Conservation (phyloP, 78 protist species). For the Dictyostelium firmibasis region DNA sequence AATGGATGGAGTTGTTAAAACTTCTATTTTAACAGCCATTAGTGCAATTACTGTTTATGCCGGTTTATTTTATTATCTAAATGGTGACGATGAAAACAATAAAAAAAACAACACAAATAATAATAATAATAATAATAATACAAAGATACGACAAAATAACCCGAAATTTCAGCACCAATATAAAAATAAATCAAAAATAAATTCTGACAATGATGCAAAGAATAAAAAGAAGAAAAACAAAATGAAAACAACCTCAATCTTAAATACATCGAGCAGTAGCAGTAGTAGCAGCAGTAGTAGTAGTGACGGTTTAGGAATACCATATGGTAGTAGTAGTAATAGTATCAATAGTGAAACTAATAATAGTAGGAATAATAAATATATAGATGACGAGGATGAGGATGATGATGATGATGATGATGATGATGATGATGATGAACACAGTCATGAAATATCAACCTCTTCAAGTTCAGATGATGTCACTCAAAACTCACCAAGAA, state of each 20-base stretch:
- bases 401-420: neutral
- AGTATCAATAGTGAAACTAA: neutral
- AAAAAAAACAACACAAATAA: neutral
- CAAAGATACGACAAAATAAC: neutral
- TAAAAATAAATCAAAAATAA: neutral
- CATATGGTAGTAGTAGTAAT: slow-evolving; percentile 6
- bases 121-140: neutral
- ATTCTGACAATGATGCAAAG: neutral
- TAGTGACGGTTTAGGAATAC: neutral
- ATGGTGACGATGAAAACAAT: neutral
- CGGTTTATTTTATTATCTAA: neutral
- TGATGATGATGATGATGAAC: neutral
- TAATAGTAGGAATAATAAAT: neutral
- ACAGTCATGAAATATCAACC: slow-evolving; percentile 47
- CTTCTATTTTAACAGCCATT: slow-evolving; percentile 6
- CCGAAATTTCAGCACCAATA: neutral
- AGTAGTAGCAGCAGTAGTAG: neutral
- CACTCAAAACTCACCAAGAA: slow-evolving; percentile 32
- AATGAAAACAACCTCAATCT: neutral
- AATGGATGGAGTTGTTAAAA: slow-evolving; percentile 9
- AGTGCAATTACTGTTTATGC: slow-evolving; percentile 29
- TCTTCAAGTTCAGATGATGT: neutral
- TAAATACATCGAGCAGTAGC: neutral
- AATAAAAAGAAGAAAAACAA: slow-evolving; percentile 10
- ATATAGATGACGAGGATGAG: neutral